Evolutionary conservation across 768 basidiomycete species (phyloP).

Genomic region (Daedaleopsis sinensis): DNA sequence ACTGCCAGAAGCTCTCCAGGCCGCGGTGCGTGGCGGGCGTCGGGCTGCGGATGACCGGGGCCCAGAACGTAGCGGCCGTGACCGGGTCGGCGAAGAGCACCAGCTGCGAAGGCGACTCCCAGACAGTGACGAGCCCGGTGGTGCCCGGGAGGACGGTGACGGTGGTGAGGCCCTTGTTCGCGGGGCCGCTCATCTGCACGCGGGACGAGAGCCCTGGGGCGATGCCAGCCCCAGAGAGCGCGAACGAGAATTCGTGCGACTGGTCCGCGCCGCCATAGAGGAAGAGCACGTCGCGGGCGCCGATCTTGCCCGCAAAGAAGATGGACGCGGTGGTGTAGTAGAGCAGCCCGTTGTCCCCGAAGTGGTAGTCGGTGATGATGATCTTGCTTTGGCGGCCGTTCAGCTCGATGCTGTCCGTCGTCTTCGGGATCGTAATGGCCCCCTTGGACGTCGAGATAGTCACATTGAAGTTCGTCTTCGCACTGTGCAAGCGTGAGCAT

Average conservation of each 20-base stretch:
- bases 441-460: conserved; percentile 58
- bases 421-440: conserved; percentile 56
- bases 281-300: conserved; percentile 43
- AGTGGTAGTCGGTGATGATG: conserved; percentile 70
- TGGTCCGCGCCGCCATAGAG: conserved; percentile 40
- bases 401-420: conserved; percentile 57
- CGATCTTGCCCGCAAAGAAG: conserved; percentile 61
- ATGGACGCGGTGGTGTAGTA: conserved; percentile 76
- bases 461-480: conserved; percentile 57
- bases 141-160: conserved; percentile 61
- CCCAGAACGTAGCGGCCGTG: conserved; percentile 76
- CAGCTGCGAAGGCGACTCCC: conserved; percentile 68
- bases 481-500: conserved; percentile 35
- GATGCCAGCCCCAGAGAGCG: conserved; percentile 19
- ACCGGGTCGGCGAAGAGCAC: conserved; percentile 67
- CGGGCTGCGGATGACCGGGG: conserved; percentile 58
- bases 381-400: conserved; percentile 75
- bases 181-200: conserved; percentile 31
- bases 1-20: conserved; percentile 66
- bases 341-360: conserved; percentile 55
- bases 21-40: conserved; percentile 29
- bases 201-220: conserved; percentile 17
- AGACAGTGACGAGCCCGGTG: conserved; percentile 59
- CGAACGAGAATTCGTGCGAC: conserved; percentile 37
- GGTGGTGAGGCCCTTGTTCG: conserved; percentile 38